Conservation (phyloP, 2,329 filamentous ascomycete genomes). For the Aspergillus transmontanensis region DNA sequence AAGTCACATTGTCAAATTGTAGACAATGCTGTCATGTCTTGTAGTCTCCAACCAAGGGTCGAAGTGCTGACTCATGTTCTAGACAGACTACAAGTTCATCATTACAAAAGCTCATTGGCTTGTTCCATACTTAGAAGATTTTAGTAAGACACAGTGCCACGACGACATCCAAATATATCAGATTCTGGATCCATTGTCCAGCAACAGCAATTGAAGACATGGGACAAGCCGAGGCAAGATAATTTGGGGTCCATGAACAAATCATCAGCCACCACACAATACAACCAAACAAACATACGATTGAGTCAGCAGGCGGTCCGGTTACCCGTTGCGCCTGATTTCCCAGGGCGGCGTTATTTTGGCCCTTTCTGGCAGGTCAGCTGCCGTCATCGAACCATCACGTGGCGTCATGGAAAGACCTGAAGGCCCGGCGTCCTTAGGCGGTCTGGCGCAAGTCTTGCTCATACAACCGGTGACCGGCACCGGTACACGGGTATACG, state of each 20-base stretch:
- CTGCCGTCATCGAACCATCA: constrained; percentile 31
- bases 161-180: background rate
- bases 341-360: constrained; percentile 7
- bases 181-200: background rate
- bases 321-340: background rate
- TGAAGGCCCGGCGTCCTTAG: constrained; percentile 14
- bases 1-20: constrained; percentile 3
- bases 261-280: background rate
- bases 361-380: constrained; percentile 20
- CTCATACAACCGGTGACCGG: constrained; percentile 21
- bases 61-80: constrained; percentile 13
- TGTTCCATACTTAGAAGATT: constrained; percentile 12
- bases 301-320: background rate
- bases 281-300: constrained; percentile 1
- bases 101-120: constrained; percentile 7
- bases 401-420: constrained; percentile 29
- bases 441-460: constrained; percentile 17
- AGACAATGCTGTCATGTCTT: constrained; percentile 11
- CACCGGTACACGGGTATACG: constrained; percentile 18
- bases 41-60: constrained; percentile 8
- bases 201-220: background rate
- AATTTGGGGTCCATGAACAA: background rate
- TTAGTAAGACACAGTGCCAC: constrained; percentile 4
- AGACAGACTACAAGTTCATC: constrained; percentile 7
- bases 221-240: background rate